These are phyloP conservation scores for Daldinia loculata DNA, from an alignment of 495 filamentous ascomycete species.

Conservation along the genomic window DNA sequence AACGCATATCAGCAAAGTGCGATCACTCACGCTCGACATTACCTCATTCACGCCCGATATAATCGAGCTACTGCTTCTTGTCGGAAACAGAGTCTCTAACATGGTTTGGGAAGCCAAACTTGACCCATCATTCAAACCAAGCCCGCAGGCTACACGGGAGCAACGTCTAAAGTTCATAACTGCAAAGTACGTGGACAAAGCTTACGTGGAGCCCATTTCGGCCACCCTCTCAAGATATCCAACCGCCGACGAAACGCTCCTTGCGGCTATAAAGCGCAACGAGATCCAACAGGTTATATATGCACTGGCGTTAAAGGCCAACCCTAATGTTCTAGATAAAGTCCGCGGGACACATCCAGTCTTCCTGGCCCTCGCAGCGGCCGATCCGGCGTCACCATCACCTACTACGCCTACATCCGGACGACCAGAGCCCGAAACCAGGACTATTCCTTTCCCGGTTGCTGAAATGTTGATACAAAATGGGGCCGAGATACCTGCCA, in stretches of 20 bases:
- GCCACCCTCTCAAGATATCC: conserved; percentile 77
- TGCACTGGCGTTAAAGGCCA: conserved; percentile 85
- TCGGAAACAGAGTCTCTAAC: conserved; percentile 95
- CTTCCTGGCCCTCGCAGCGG: conserved; percentile 92
- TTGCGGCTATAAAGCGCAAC: conserved; percentile 94
- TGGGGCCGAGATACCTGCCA: conserved; percentile 83
- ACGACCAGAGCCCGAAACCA: conserved; percentile 47
- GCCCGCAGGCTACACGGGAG: conserved; percentile 80
- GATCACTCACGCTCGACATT: conserved; percentile 93
- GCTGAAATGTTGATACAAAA: conserved; percentile 95
- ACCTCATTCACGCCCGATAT: conserved; percentile 96
- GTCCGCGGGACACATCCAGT: conserved; percentile 87
- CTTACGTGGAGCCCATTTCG: conserved; percentile 81
- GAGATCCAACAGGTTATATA: conserved; percentile 92
- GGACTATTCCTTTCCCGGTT: conserved; percentile 72
- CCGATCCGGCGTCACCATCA: conserved; percentile 82
- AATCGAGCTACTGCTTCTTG: conserved; percentile 88
- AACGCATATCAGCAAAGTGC: conserved; percentile 97
- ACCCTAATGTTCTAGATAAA: conserved; percentile 86
- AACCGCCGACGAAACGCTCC: conserved; percentile 85
- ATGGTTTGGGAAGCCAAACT: conserved; percentile 94
- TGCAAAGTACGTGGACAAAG: conserved; percentile 87
- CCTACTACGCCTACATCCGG: conserved; percentile 46
- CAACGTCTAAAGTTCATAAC: conserved; percentile 93
- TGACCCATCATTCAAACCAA: conserved; percentile 74